phyloP scores from a whole-genome alignment of 2,329 filamentous ascomycete species.

The Ophiognomonia clavigignenti-juglandacearum region DNA sequence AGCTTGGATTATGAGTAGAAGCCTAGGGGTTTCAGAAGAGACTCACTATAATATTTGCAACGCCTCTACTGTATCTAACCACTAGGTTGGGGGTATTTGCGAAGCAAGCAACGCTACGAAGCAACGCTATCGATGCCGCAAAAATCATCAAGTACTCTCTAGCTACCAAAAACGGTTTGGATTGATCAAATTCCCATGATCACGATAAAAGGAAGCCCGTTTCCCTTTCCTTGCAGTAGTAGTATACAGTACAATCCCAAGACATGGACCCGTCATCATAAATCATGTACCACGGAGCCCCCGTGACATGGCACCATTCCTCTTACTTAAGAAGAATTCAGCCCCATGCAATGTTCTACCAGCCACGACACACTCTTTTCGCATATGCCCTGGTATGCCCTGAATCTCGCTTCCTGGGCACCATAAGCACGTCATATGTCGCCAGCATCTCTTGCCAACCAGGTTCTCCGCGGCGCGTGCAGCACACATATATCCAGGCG shows the following conservation, averaged over 20 bases:
- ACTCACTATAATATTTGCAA: no score
- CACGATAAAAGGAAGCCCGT: background rate
- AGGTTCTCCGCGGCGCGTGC: background rate
- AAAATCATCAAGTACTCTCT: background rate
- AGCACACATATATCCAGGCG: no score
- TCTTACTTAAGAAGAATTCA: slow-evolving; percentile 5
- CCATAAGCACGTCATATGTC: slow-evolving; percentile 18
- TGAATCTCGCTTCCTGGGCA: no score
- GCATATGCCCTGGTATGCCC: no score
- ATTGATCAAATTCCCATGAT: slow-evolving; percentile 1
- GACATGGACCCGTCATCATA: background rate
- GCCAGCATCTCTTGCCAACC: slow-evolving; percentile 9
- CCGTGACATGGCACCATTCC: slow-evolving; percentile 2
- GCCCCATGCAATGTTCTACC: background rate
- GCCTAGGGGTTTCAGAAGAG: no score
- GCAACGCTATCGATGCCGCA: no score
- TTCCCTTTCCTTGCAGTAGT: background rate
- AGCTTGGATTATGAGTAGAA: no score
- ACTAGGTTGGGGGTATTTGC: slow-evolving; percentile 14
- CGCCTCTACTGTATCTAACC: slow-evolving; percentile 7
- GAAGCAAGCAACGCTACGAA: background rate
- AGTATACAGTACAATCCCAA: no score
- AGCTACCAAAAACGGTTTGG: no score
- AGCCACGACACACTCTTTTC: no score
- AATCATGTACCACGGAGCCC: background rate